These are phyloP conservation scores for Aureobasidium sp. DNA, from an alignment of 2,329 filamentous ascomycete species.

Conservation along the genomic window DNA sequence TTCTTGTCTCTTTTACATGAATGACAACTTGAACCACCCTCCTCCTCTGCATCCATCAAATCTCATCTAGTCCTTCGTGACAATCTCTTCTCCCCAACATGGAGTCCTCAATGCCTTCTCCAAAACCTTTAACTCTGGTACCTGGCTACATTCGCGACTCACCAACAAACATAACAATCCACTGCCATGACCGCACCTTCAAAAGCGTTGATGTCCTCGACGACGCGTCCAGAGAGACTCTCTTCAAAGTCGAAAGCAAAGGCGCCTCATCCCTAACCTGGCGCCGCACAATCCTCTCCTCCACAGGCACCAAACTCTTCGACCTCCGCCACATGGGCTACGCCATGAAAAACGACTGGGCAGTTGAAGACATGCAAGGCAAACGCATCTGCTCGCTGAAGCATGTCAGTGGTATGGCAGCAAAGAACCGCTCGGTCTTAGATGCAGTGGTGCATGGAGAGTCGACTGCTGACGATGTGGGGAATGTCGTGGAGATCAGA, in stretches of 20 bases:
- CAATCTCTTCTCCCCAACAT: background rate
- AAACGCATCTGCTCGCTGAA: background rate
- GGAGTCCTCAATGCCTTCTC: background rate
- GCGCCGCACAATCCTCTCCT: background rate
- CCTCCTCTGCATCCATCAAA: no score
- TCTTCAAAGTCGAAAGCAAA: background rate
- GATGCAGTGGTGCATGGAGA: no score
- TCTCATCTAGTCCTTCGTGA: no score
- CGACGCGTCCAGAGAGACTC: background rate
- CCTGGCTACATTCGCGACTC: background rate
- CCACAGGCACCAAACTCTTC: background rate
- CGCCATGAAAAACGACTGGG: background rate
- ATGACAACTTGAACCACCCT: no score
- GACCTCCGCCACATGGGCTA: background rate
- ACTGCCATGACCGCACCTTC: background rate
- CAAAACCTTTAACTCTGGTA: background rate
- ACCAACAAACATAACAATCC: background rate
- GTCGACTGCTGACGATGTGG: no score
- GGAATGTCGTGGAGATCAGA: no score
- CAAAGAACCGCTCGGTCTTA: background rate
- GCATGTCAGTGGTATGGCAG: background rate
- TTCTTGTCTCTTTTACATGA: no score
- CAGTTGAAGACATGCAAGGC: background rate
- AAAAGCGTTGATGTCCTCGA: background rate
- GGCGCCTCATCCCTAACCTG: background rate